Percentiles rank a stretch among this genome's conserved stretches.
phyloP scores from a whole-genome alignment of 352 stramenopile species.

The Globisporangium camurandrum region DNA sequence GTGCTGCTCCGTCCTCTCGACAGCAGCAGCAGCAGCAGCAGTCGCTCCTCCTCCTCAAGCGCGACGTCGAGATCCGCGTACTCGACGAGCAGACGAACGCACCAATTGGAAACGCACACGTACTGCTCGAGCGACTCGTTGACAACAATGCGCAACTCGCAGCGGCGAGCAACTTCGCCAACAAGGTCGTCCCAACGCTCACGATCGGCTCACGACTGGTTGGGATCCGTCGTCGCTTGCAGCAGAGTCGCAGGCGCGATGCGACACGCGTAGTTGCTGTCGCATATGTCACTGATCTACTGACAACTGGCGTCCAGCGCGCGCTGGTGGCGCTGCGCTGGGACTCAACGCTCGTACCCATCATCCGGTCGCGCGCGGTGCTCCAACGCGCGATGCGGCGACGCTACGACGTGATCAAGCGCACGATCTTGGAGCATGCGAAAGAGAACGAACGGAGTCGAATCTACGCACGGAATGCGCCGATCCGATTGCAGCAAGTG shows the following conservation, averaged over 20 bases:
- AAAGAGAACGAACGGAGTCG: conserved; percentile 50
- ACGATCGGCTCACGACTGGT: conserved; percentile 58
- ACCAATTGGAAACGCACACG: conserved; percentile 33
- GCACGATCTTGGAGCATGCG: conserved; percentile 31
- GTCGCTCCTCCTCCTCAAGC: conserved; percentile 26
- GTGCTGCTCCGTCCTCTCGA: too few relatives aligned
- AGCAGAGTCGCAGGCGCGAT: conserved; percentile 37
- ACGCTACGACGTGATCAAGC: conserved; percentile 30
- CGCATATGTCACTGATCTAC: conserved; percentile 25
- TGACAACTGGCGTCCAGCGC: conserved; percentile 24
- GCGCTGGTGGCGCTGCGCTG: conserved; percentile 22
- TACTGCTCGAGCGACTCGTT: conserved; percentile 55
- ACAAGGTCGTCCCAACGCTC: conserved; percentile 52
- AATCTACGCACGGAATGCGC: conserved; percentile 40
- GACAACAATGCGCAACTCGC: conserved; percentile 23
- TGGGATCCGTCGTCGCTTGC: conserved; percentile 47
- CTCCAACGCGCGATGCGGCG: conserved; percentile 38
- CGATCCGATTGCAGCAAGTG: conserved; percentile 38
- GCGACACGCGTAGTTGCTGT: conserved; percentile 19
- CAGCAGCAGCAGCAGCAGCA: conserved; percentile 31
- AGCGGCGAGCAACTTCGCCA: conserved; percentile 36
- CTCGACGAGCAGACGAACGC: conserved; percentile 44
- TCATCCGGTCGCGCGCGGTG: conserved; percentile 34
- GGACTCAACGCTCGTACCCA: conserved; percentile 38
- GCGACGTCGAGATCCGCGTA: conserved; percentile 39